These are phyloP conservation scores for Cordyceps javanica DNA, from an alignment of 2,329 filamentous ascomycete species.

Conservation along the genomic window DNA sequence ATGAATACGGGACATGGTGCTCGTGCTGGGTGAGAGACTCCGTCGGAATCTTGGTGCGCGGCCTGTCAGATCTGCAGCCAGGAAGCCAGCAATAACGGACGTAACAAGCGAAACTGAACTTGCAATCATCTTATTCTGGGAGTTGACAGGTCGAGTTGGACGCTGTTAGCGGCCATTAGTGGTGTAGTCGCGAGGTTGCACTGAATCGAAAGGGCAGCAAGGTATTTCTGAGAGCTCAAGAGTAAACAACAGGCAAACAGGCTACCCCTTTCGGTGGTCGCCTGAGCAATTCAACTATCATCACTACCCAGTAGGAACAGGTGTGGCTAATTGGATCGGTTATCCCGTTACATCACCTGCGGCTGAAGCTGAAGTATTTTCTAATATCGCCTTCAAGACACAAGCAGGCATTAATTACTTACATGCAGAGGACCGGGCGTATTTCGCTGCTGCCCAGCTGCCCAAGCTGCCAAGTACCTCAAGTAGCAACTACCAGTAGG, in stretches of 20 bases:
- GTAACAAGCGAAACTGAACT: no score
- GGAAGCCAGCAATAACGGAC: neutral
- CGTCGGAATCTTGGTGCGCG: conserved; percentile 3
- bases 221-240: no score
- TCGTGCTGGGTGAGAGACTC: neutral
- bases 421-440: neutral
- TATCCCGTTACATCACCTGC: neutral
- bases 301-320: neutral
- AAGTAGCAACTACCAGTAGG: no score
- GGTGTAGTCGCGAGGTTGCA: no score
- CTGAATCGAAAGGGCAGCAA: no score
- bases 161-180: neutral
- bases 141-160: conserved; percentile 8
- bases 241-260: neutral
- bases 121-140: neutral
- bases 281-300: neutral
- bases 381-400: neutral
- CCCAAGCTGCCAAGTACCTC: neutral
- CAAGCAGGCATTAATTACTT: neutral
- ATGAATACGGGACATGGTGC: neutral
- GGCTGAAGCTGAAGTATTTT: conserved; percentile 2
- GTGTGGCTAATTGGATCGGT: neutral
- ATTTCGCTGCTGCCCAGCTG: neutral
- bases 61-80: conserved; percentile 7
- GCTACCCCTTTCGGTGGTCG: neutral